These are phyloP conservation scores for Naegleria lovaniensis DNA, from an alignment of 208 protist species.

Conservation along the genomic window DNA sequence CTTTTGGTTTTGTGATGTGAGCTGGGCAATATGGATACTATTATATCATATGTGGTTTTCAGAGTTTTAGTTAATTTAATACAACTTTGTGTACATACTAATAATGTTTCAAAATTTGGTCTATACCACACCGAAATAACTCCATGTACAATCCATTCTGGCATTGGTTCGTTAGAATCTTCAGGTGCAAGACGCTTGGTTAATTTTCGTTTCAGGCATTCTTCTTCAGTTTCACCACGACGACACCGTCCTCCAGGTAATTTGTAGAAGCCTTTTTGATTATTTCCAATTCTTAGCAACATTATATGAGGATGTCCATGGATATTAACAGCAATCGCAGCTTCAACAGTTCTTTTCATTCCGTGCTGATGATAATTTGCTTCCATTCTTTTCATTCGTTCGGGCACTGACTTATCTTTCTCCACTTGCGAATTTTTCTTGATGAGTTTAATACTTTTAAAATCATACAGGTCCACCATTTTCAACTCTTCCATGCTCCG, in stretches of 20 bases:
- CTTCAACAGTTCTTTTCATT: slow-evolving; percentile 25
- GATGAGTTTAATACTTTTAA: neutral
- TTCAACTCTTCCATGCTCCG: neutral
- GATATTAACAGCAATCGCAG: neutral
- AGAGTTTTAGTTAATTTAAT: neutral
- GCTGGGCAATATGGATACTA: slow-evolving; percentile 79
- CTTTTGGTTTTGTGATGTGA: slow-evolving; percentile 71
- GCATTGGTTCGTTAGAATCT: neutral
- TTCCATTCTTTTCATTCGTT: slow-evolving; percentile 5
- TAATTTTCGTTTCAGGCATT: slow-evolving; percentile 24
- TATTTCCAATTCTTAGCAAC: slow-evolving; percentile 20
- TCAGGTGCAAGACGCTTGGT: slow-evolving; percentile 23
- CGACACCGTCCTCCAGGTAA: slow-evolving; percentile 22
- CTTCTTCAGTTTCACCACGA: slow-evolving; percentile 5
- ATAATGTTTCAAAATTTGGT: slow-evolving; percentile 28
- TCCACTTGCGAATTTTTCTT: slow-evolving; percentile 26
- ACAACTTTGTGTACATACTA: neutral
- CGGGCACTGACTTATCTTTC: slow-evolving; percentile 28
- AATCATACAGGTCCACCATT: neutral
- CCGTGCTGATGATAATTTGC: slow-evolving; percentile 8
- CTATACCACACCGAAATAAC: slow-evolving; percentile 23
- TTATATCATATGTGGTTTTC: neutral
- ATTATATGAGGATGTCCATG: slow-evolving; percentile 30
- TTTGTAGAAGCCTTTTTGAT: slow-evolving; percentile 17
- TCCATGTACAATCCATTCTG: slow-evolving; percentile 11